These are phyloP conservation scores for Volvox africanus DNA, from an alignment of 139 green algal genomes.

Conservation along the genomic window DNA sequence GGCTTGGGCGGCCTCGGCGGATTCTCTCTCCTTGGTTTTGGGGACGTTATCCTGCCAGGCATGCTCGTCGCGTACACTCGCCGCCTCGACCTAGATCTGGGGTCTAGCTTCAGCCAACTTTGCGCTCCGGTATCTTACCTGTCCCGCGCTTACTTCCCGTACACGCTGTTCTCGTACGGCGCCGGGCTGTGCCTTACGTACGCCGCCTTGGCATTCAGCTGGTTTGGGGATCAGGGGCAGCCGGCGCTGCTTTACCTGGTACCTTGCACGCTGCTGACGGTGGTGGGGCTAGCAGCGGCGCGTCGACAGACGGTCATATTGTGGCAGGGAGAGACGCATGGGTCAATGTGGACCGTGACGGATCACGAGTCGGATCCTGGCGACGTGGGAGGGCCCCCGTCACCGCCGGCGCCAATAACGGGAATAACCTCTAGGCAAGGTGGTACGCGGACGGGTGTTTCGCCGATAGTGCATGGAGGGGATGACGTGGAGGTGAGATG, in stretches of 20 bases:
- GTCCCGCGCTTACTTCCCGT: constrained; percentile 64
- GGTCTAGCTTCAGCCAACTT: not conserved
- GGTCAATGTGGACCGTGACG: not conserved
- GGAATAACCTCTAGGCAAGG: not conserved
- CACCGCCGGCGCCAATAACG: too few relatives aligned
- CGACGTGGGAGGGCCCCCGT: not conserved
- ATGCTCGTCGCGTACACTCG: constrained; percentile 62
- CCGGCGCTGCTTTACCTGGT: constrained; percentile 96
- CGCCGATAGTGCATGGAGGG: not conserved
- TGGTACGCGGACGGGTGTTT: not conserved
- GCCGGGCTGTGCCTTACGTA: constrained; percentile 90
- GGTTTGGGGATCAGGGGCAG: constrained; percentile 83
- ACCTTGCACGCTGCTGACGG: constrained; percentile 84
- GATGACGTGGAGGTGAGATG: not conserved
- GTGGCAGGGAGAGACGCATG: constrained; percentile 17
- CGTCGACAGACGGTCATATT: constrained; percentile 65
- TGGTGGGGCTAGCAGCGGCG: constrained; percentile 57
- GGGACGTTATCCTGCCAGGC: constrained; percentile 68
- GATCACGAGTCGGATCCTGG: constrained; percentile 9
- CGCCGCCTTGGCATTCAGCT: constrained; percentile 73
- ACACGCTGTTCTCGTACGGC: constrained; percentile 70
- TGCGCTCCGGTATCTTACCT: not conserved
- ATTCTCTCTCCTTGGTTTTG: constrained; percentile 67
- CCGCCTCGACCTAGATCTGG: constrained; percentile 58
- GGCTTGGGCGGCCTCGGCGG: constrained; percentile 44